Percentiles rank a stretch among this genome's conserved stretches.
phyloP scores from a whole-genome alignment of 768 basidiomycete genomes.

The Auricularia sp. region DNA sequence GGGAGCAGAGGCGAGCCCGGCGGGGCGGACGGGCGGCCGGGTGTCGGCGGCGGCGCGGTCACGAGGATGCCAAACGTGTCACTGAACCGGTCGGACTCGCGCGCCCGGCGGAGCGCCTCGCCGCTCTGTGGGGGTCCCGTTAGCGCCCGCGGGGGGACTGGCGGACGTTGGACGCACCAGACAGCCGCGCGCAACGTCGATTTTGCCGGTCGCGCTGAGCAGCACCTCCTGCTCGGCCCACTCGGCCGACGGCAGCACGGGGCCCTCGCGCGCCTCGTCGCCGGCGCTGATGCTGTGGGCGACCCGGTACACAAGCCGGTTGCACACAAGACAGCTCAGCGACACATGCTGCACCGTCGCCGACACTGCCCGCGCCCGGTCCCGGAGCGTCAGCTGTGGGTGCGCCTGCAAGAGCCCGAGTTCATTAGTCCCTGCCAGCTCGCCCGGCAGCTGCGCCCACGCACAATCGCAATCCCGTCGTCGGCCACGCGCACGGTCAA shows the following conservation, averaged over 20 bases:
- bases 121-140: neutral
- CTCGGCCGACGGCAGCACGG: constrained; percentile 59
- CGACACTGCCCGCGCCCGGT: constrained; percentile 27
- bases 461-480: constrained; percentile 55
- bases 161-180: constrained; percentile 42
- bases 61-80: constrained; percentile 8
- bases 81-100: constrained; percentile 1
- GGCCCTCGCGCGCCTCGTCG: constrained; percentile 50
- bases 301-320: constrained; percentile 57
- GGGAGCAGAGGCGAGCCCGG: neutral
- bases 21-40: neutral
- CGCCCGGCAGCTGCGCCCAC: constrained; percentile 16
- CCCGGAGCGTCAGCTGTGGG: constrained; percentile 60
- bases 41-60: neutral
- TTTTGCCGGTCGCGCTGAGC: constrained; percentile 60
- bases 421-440: too few relatives aligned
- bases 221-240: constrained; percentile 69
- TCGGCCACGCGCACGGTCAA: constrained; percentile 53
- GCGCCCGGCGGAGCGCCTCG: neutral
- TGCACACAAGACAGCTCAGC: constrained; percentile 62
- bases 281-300: constrained; percentile 48
- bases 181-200: constrained; percentile 46
- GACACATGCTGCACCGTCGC: constrained; percentile 41
- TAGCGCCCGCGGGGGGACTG: constrained; percentile 2
- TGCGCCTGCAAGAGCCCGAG: constrained; percentile 39